Evolutionary conservation across 2,329 filamentous ascomycete species (phyloP), one percentile per base, ranked within the genome.

Genomic region (Cladophialophora immunda): DNA sequence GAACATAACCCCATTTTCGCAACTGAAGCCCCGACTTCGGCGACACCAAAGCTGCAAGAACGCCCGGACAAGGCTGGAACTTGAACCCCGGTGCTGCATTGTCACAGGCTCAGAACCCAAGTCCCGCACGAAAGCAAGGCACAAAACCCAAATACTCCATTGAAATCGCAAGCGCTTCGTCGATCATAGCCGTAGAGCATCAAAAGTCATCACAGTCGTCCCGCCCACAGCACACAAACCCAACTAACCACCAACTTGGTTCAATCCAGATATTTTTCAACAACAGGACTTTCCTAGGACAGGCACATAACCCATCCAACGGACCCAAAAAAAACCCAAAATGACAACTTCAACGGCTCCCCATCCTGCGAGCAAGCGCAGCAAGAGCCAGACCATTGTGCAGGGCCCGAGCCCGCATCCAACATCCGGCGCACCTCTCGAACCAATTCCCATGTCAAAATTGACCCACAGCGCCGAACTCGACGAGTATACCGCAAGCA

Each of bases 401-500:
- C 45, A 57, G 17, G 19, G 38, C 29, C 25, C 56, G n/a, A 50
- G 25, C 41, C 45, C 41, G 9, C 30, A 19, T 34, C 25, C 29
- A 22, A 57, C 62, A 32, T 32, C 47, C 7, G 34, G 29, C 29
- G 58, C 58, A 38, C 58, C 61, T 45, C 38, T 62, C 13, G 54
- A 62, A 56, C 41, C 52, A 11, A 50, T 47, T 9, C 52, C 69
- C 30, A 71, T 68, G 65, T 68, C 66, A 13, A 68, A 59, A 32
- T 59, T 63, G 41, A 41, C 67, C 8, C 65, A 55, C 29, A 71
- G 69, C 50, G 59, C 57, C 17, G 70, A 70, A 36, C 63, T 73
- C 22, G 69, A 71, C 32, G 71, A 73, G 25, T 73, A 73, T 57
- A 68, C 69, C 5, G 67, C 67, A n/a, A 72, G 71, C 58, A 72